Evolutionary conservation across 345 rosid genomes (phyloP), one percentile per base, ranked within the genome.

Genomic region (Murraya paniculata): DNA sequence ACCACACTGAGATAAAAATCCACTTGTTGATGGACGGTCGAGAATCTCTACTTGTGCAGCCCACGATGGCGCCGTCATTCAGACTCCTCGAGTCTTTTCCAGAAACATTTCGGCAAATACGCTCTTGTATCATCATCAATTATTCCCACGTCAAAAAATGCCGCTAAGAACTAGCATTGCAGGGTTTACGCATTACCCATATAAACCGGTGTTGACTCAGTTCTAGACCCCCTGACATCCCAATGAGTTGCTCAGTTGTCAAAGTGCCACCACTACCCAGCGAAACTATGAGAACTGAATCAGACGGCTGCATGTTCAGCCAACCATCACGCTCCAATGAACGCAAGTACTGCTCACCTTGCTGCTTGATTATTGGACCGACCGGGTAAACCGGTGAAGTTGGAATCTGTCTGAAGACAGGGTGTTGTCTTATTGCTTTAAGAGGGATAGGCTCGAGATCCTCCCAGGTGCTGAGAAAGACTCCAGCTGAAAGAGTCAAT

Each of bases 1-100:
- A 9, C 92, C 92, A 28, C 92, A 84, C 35, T 85, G 90, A 13
- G 90, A 79, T 35, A 87, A 18, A 62, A 89, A 89, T 2, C 87
- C 91, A 2, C 87, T 87, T 0, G 78, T 59, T 0, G 89, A 74
- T 24, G 73, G 81, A 56, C 87, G 90, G 62, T 64, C 25, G 71
- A 89, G 79, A 25, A 89, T 75, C 39, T 78, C 83, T 70, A 19
- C 70, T 58, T 84, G 89, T 27, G 86, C 80, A 22, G 84, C 81
- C 90, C 90, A 89, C 0, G 73, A 68, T 18, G 78, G 57, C 16
- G 86, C 64, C 56, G 86, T 66, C 59, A 80, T 10, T 1, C 89
- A 88, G 31, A 68, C 36, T 2, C 64, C 76, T 9, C 58, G 22
- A 5, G 86, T 89, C 72, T 82, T 64, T 16, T 75, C 65, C 2